These are phyloP conservation scores for Triticum urartu DNA, from an alignment of 176 grass and related monocot species.

Conservation along the genomic window DNA sequence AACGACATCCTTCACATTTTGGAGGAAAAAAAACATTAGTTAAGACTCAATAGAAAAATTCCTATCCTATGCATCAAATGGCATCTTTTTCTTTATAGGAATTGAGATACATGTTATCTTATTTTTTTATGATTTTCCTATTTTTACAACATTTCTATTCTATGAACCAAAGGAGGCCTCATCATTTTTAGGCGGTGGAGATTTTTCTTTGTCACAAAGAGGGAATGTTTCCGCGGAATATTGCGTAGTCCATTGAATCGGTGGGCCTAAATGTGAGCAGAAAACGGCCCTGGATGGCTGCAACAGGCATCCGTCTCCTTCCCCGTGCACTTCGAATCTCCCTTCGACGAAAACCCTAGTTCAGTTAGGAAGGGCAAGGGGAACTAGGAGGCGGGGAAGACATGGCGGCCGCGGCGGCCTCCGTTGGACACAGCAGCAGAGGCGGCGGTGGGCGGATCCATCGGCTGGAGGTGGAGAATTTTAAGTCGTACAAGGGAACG, in stretches of 20 bases:
- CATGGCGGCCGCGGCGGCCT: constrained; percentile 44
- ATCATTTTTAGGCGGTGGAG: too few relatives aligned
- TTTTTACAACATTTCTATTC: too few relatives aligned
- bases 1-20: too few relatives aligned
- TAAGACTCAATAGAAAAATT: too few relatives aligned
- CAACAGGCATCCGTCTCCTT: neutral
- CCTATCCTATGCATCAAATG: too few relatives aligned
- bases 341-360: constrained; percentile 41
- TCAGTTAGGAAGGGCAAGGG: constrained; percentile 1
- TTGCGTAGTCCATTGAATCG: neutral
- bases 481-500: constrained; percentile 95
- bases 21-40: too few relatives aligned
- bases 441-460: constrained; percentile 69
- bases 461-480: constrained; percentile 88
- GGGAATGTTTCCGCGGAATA: neutral
- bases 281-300: neutral
- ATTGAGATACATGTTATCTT: too few relatives aligned
- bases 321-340: constrained; percentile 6
- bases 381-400: constrained; percentile 8
- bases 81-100: too few relatives aligned
- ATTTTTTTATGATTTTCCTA: too few relatives aligned
- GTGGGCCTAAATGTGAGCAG: neutral
- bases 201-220: too few relatives aligned
- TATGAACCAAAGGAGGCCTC: too few relatives aligned
- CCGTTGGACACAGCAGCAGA: neutral